Evolutionary conservation across 2,329 filamentous ascomycete genomes (phyloP).

Genomic region (Drechslerella dactyloides): DNA sequence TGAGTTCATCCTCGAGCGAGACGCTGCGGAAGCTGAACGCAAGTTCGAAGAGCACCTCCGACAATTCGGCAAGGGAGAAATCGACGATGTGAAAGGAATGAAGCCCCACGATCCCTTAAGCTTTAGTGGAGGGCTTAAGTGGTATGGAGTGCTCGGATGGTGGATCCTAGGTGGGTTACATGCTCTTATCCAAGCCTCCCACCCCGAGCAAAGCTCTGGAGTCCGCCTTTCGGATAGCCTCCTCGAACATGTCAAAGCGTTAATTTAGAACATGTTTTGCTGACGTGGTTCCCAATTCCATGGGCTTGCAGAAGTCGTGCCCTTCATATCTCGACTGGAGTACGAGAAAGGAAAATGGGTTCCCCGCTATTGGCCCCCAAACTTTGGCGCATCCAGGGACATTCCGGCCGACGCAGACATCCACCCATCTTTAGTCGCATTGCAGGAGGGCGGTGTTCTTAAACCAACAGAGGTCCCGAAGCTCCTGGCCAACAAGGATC

Average conservation of each 20-base stretch:
- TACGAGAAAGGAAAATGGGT: constrained; percentile 58
- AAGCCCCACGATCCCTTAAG: constrained; percentile 57
- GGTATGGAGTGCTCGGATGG: constrained; percentile 56
- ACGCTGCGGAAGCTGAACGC: constrained; percentile 20
- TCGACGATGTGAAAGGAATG: constrained; percentile 49
- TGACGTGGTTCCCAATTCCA: constrained; percentile 22
- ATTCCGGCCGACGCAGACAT: constrained; percentile 56
- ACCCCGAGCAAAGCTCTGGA: background rate
- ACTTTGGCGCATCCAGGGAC: constrained; percentile 57
- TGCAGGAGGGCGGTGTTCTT: constrained; percentile 46
- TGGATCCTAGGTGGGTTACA: constrained; percentile 56
- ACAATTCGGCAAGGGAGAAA: constrained; percentile 31
- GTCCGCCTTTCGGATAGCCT: background rate
- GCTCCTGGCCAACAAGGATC: constrained; percentile 37
- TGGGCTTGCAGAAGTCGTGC: constrained; percentile 56
- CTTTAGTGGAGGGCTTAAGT: constrained; percentile 56
- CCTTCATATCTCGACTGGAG: constrained; percentile 58
- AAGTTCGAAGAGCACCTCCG: constrained; percentile 44
- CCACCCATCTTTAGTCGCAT: constrained; percentile 55
- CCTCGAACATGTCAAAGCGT: background rate
- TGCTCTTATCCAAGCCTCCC: background rate
- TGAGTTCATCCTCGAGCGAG: constrained; percentile 27
- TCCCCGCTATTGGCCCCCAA: constrained; percentile 57
- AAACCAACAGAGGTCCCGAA: constrained; percentile 36
- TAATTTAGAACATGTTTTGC: constrained; percentile 6